Evolutionary conservation across 768 basidiomycete species (phyloP), one percentile per base, ranked within the genome.

Genomic region (Clitopilus passeckerianus): DNA sequence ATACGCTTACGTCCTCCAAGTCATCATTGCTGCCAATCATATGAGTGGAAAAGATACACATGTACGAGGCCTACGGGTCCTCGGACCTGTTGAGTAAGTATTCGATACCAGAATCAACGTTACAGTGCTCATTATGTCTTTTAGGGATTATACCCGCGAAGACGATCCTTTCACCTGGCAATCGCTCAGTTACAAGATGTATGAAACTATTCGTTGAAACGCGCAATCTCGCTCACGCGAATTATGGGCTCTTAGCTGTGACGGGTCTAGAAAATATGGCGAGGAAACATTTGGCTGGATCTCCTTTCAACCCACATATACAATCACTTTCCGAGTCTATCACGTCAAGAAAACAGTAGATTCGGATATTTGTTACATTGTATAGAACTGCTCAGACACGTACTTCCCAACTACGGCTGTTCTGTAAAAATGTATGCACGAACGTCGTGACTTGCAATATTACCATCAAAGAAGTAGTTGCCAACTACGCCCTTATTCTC

Each of bases 11-110:
- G 85, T 98, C 9, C 73, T 99, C 2, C 94, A 98, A 70, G 80
- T 98, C 44, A 88, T 95, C 60, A 83, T 99, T 54, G 79, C 94
- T 14, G 86, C 90, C 20, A 99, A 98, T 69, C 95, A 98, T 69
- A 90, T 97, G 88, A 98, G 95, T 66, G 97, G 97, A 6, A 98
- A 98, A 70, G 97, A 99, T 73, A 98, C 97, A 8, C 97, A 99
- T 74, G 91, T 99, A 16, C 86, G 97, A 12, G 95, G 96, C 3
- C 73, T 98, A 41, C 86, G 81, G 34, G 81, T 98, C n/a, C 84
- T 93, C 57, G 96, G 94, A 0, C 91, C 93, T 2, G 72, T 86
- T 6, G 90, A 89, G 95, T 95, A 69, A 57, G 71, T 68, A 53
- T 54, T 33, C 22, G 43, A n/a, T 57, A 54, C 15, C 50, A 23